Evolutionary conservation across 768 basidiomycete species (phyloP), one percentile per base, ranked within the genome.

Genomic region (Calvatia gigantea): DNA sequence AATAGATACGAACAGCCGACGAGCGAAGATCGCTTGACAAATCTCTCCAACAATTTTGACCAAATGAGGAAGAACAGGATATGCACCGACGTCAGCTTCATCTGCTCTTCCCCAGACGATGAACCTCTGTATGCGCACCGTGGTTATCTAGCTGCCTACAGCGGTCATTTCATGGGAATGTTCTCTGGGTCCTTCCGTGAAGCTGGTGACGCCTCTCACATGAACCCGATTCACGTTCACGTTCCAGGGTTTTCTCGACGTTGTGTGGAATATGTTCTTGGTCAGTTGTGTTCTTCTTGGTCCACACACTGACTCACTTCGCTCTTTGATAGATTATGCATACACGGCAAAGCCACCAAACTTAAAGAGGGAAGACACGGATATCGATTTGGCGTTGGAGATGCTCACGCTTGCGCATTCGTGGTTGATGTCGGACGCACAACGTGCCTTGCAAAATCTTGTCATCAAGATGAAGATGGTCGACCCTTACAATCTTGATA

Each of bases 141-240:
- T 4, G 54, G 65, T 1, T 74, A 75, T 56, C 62, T 81, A 37
- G 69, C 70, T 14, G 70, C 69, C 3, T 67, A 60, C 32, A 71
- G 70, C 58, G 61, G 66, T 4, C 61, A 70, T 52, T 74, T 77
- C 60, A 45, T 58, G n/a, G 58, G 64, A 44, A 42, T 60, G 12
- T 72, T 76, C 56, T 63, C 59, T 5, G 65, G 56, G 19, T 58
- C 49, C 4, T 68, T 66, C 42, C 42, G 41, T 17, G 72, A 70
- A 44, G 46, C 46, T 19, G 46, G 46, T 3, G 35, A 21, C 29
- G 12, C 27, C 8, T 38, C 23, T 19, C 45, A 39, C 5, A 32
- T 14, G n/a, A 31, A 28, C 5, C 37, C 33, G n/a, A 19, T 31
- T 43, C 12, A 23, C 9, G 33, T 47, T 14, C 9, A 12, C 12